Evolutionary conservation across 371 early-diverging fungal genomes (phyloP), one percentile per base, ranked within the genome.

Genomic region (Mucor indicus): DNA sequence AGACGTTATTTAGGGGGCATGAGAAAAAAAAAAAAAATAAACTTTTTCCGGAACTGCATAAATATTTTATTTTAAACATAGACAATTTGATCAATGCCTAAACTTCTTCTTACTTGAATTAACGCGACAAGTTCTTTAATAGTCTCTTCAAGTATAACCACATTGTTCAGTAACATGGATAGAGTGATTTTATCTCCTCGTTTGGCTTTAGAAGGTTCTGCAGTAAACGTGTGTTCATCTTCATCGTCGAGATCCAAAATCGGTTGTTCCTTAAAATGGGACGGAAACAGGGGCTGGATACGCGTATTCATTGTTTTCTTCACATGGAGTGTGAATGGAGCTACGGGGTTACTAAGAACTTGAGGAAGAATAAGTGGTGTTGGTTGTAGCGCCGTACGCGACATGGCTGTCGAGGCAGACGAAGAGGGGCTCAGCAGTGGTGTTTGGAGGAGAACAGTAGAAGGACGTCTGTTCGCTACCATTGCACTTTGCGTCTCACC

Each of bases 101-200:
- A 60, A 51, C 86, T 86, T 44, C 87, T 67, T 23, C 90, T 82
- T 20, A 89, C 87, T 57, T 90, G 90, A 44, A 94, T 72, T 17
- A 88, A 74, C 9, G 93, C 91, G 10, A 95, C 80, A 7, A 94
- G 62, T 59, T 96, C 97, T 59, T 95, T 95, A 31, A 90, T 84
- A 3, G 85, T 79, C 68, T 96, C 97, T 54, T 96, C 92, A 43
- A 96, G 57, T 23, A 95, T 88, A 9, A 96, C 84, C 17, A 93
- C 89, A 62, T 95, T 95, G 51, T 91, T 92, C 13, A 90, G 57
- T 24, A 90, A 53, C 62, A 82, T 83, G 13, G 82, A 80, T 17
- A 90, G 56, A 8, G 73, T 71, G 44, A 79, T 85, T 41, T 49
- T 49, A 17, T 49, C 42, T 11, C 32, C 23, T 2, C 29, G 40